Base-by-base conservation (phyloP, 352 stramenopile genomes). In the Globisporangium ultimum region DNA sequence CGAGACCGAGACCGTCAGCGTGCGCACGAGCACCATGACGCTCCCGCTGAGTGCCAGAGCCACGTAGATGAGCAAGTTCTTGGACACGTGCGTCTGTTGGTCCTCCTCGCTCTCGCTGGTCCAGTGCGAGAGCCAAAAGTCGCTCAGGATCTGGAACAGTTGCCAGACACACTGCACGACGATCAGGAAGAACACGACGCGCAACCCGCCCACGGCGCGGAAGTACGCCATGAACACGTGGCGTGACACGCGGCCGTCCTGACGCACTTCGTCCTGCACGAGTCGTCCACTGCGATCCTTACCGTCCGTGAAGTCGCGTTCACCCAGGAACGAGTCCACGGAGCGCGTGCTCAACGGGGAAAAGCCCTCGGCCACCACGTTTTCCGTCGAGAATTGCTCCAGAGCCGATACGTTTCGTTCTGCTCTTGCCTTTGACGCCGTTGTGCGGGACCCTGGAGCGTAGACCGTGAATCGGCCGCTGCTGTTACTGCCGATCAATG, bases 81-180 rank as follows among this genome's bases (percentile, higher is more conserved):
- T 66, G 64, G 46, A 96, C 38, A 91, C 97, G 9, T 85, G 73
- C 36, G 90, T 76, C 13, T 91, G 87, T 53, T 85, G 80, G 9
- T 98, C 64, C 14, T 68, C 84, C 61, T 98, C 85, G 55, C 51
- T 76, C 21, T 70, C 66, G 45, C 60, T 74, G 5, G 89, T 85
- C 89, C 95, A 98, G 66, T 93, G 85, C 12, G 84, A 94, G 9
- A 99, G 61, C 88, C 91, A 99, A 60, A 95, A 86, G 53, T 96
- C 94, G 46, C 86, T 95, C 6, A 81, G 40, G 7, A 98, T 77
- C 52, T 84, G 76, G n/a, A 97, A 64, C n/a, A 49, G 60, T 66
- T 98, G 86, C 61, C 87, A 95, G n/a, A 87, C 56, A 34, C 78
- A 73, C 60, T 97, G 97, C 28, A 89, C 68, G 13, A 64, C 17